Evolutionary conservation across 179 eudicot species (phyloP).

Genomic region (Actinidia arguta): DNA sequence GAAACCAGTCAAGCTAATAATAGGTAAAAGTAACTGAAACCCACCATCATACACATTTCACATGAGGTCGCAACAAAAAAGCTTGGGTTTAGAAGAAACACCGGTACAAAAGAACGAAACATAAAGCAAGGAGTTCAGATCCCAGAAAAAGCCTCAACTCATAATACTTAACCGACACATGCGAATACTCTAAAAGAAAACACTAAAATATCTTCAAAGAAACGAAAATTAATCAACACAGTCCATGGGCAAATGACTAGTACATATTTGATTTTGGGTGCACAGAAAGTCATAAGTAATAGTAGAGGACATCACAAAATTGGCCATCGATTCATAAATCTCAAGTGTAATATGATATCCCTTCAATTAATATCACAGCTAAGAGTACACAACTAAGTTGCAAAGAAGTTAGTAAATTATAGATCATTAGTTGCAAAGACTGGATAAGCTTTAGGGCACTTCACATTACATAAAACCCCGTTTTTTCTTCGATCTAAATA

Average conservation of each 20-base stretch:
- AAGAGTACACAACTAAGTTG: not conserved
- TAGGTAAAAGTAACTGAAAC: not conserved
- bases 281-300: not conserved
- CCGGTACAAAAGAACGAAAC: too few relatives aligned
- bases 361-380: not conserved
- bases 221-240: not conserved
- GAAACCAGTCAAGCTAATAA: not conserved
- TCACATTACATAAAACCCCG: too few relatives aligned
- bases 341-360: not conserved
- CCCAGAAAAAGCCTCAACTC: not conserved
- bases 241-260: not conserved
- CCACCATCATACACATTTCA: not conserved
- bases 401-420: not conserved
- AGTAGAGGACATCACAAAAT: not conserved
- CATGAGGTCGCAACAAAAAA: not conserved
- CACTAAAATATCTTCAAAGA: not conserved
- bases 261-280: not conserved
- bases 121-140: conserved; percentile 1
- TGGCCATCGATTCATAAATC: not conserved
- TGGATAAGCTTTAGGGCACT: too few relatives aligned
- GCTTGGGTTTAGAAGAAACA: not conserved
- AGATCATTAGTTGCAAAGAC: too few relatives aligned
- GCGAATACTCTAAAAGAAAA: not conserved
- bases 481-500: too few relatives aligned
- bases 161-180: not conserved